These are phyloP conservation scores for Jatropha podagrica DNA, from an alignment of 441 rosid genomes.

Conservation along the genomic window DNA sequence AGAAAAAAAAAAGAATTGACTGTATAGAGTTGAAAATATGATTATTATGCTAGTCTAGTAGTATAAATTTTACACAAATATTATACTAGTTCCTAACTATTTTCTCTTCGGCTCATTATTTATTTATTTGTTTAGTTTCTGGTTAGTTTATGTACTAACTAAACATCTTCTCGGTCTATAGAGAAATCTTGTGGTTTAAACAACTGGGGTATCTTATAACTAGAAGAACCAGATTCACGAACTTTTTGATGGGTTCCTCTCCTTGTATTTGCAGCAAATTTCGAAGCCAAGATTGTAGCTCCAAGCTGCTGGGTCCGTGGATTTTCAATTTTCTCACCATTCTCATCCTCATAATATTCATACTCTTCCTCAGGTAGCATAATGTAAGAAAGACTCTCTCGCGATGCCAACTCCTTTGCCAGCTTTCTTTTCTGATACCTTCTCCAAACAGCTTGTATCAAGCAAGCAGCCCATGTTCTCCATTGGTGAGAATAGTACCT, in stretches of 20 bases:
- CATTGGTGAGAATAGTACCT: slow-evolving; percentile 44
- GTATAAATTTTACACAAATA: not conserved
- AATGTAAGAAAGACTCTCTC: slow-evolving; percentile 18
- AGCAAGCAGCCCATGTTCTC: slow-evolving; percentile 44
- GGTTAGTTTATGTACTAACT: slow-evolving; percentile 3
- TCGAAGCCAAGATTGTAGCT: slow-evolving; percentile 61
- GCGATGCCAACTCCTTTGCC: slow-evolving; percentile 26
- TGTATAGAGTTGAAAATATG: not conserved
- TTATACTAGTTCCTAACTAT: not conserved
- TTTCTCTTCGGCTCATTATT: not conserved
- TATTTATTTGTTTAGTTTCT: not conserved
- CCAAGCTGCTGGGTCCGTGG: slow-evolving; percentile 41
- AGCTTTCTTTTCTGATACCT: slow-evolving; percentile 32
- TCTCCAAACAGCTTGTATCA: slow-evolving; percentile 42
- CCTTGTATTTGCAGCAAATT: slow-evolving; percentile 61
- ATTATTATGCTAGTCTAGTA: not conserved
- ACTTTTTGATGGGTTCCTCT: slow-evolving; percentile 43
- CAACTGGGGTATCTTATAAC: slow-evolving; percentile 77
- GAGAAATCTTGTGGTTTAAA: slow-evolving; percentile 79
- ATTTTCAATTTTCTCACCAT: slow-evolving; percentile 14
- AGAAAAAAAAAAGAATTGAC: no score
- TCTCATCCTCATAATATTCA: slow-evolving; percentile 21
- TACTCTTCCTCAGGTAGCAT: slow-evolving; percentile 14
- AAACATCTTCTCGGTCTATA: slow-evolving; percentile 15
- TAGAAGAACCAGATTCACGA: slow-evolving; percentile 41